Conservation (phyloP, 2,329 filamentous ascomycete species). For the Mycosphaerella sp. region DNA sequence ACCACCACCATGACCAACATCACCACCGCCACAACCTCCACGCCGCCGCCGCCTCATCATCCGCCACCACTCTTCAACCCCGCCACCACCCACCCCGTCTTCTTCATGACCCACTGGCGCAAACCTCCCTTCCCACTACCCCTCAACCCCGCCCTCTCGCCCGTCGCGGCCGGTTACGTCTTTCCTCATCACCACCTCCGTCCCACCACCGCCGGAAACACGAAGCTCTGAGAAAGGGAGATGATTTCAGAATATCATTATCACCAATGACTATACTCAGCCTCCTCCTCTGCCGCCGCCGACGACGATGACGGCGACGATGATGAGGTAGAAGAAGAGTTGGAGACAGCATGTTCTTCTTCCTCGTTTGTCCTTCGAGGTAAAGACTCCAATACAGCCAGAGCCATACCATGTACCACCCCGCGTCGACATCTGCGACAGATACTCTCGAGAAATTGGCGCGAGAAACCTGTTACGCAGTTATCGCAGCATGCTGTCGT, state of each 20-base stretch:
- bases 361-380: neutral
- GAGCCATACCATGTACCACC: conserved; percentile 11
- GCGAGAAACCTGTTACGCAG: conserved; percentile 15
- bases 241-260: neutral
- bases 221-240: conserved; percentile 23
- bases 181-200: conserved; percentile 21
- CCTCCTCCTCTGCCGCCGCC: neutral
- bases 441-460: conserved; percentile 9
- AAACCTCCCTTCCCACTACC: conserved; percentile 47
- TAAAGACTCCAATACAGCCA: conserved; percentile 9
- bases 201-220: conserved; percentile 6
- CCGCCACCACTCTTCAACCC: conserved; percentile 43
- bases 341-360: neutral
- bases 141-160: conserved; percentile 35
- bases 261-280: conserved; percentile 2
- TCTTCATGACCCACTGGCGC: conserved; percentile 61
- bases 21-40: conserved; percentile 29
- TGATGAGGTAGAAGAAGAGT: neutral
- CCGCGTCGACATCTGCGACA: conserved; percentile 17
- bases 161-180: conserved; percentile 42
- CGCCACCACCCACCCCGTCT: conserved; percentile 63
- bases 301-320: no score
- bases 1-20: neutral
- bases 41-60: conserved; percentile 35
- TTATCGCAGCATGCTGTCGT: conserved; percentile 19